Conservation (phyloP, 1,139 yeast genomes). For the Suhomyces wounanorum region DNA sequence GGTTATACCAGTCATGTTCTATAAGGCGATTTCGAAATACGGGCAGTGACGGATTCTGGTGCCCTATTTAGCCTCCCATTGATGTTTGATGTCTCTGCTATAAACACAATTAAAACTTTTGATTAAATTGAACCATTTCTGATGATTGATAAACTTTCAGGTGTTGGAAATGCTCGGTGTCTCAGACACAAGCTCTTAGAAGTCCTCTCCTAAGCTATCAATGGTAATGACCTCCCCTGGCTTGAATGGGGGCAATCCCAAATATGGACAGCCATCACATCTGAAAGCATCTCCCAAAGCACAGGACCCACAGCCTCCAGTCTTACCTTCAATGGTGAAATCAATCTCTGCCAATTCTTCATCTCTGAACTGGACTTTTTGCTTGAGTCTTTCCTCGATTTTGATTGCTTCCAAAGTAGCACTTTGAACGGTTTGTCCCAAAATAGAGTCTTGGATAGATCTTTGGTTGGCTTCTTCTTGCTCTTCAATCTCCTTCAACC, state of each 20-base stretch:
- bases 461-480: slow-evolving; percentile 52
- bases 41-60: not conserved
- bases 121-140: not conserved
- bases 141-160: not conserved
- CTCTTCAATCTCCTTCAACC: slow-evolving; percentile 80
- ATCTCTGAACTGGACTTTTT: slow-evolving; percentile 55
- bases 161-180: not conserved
- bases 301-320: slow-evolving; percentile 97
- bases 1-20: not conserved
- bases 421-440: slow-evolving; percentile 52
- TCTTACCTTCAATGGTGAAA: slow-evolving; percentile 91
- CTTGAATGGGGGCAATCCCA: slow-evolving; percentile 96
- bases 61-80: not conserved
- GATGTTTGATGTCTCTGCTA: not conserved
- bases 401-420: slow-evolving; percentile 56
- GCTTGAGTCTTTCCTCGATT: slow-evolving; percentile 51
- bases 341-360: slow-evolving; percentile 85
- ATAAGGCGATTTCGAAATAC: not conserved
- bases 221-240: slow-evolving; percentile 80
- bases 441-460: slow-evolving; percentile 44
- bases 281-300: slow-evolving; percentile 97
- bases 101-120: not conserved
- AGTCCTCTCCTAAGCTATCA: slow-evolving; percentile 54
- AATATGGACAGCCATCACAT: slow-evolving; percentile 96
- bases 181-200: slow-evolving; percentile 18